Conservation (phyloP, 108 stramenopile genomes). For the Cyclotella sp. region DNA sequence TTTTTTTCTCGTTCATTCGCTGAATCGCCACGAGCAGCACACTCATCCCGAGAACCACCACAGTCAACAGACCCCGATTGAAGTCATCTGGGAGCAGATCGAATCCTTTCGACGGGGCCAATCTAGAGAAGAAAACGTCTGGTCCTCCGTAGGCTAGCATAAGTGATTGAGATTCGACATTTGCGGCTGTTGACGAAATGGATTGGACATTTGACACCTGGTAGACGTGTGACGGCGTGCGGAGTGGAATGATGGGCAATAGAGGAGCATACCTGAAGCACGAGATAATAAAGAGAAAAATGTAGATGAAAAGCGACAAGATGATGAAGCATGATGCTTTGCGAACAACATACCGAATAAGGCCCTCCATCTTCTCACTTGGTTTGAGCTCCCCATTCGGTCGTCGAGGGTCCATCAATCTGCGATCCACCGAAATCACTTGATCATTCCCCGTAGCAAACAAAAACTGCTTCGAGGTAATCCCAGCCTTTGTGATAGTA, state of each 20-base stretch:
- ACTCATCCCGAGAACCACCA: constrained; percentile 67
- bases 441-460: constrained; percentile 81
- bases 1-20: constrained; percentile 67
- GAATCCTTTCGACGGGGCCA: constrained; percentile 86
- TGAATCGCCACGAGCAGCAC: constrained; percentile 56
- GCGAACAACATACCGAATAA: constrained; percentile 47
- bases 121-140: constrained; percentile 85
- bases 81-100: constrained; percentile 89
- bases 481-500: constrained; percentile 88
- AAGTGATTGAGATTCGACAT: constrained; percentile 85
- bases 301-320: background rate
- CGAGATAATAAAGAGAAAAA: background rate
- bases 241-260: constrained; percentile 69
- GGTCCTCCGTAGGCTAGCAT: constrained; percentile 83
- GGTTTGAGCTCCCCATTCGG: constrained; percentile 83
- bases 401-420: constrained; percentile 91
- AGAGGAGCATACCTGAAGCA: constrained; percentile 63
- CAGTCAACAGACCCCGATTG: constrained; percentile 66
- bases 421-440: constrained; percentile 70
- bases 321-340: background rate
- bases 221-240: constrained; percentile 65
- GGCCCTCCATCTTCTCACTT: constrained; percentile 83
- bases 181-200: constrained; percentile 67
- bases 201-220: constrained; percentile 62
- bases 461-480: constrained; percentile 87